Base-by-base conservation (phyloP, 1,284 basidiomycete species). In the Cryptococcus sp. region DNA sequence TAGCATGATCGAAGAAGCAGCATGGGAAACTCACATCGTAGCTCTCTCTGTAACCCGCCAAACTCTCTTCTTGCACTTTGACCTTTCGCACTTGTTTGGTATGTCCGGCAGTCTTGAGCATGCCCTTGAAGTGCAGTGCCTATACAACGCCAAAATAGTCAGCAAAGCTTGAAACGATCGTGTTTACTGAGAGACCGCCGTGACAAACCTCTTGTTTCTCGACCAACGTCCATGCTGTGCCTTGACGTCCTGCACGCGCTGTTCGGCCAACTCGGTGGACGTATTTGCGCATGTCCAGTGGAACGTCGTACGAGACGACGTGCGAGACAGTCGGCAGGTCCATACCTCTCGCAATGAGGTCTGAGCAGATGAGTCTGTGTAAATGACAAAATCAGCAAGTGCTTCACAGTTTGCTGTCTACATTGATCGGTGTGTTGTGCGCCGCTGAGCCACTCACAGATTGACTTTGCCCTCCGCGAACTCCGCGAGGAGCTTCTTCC, bases 261-360 rank as follows among this genome's bases (percentile, higher is more conserved):
- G 95, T 98, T 42, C 95, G 84, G 19, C 95, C 95, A 0, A 93
- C 93, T 49, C 95, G 88, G 76, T 99, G 95, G 19, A 99, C 91
- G 72, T 99, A 98, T 78, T 98, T 98, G 51, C 91, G 86, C 84
- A 96, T 91, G 73, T 98, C 95, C n/a, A 97, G 84, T 1, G 95
- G 94, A 3, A 87, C 87, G 76, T 98, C 95, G 77, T 98, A 98
- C 64, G 87, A 93, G 42, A 99, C 85, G 31, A 98, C 95, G 77
- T 97, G 90, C 13, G 86, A 85, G 47, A 98, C 92, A 59, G 90
- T 85, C 51, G 88, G 90, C 58, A 99, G 88, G 75, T 99, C 96
- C 60, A 98, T 93, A n/a, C 95, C 96, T 61, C 96, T 87, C 10
- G 95, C 91, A 60, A 98, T 91, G 19, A 99, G 82, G 80, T 99